A percentile compares a stretch with the other conserved stretches of the same genome.
Conservation (phyloP, 257 asterid genomes). For the Penstemon eatonii region DNA sequence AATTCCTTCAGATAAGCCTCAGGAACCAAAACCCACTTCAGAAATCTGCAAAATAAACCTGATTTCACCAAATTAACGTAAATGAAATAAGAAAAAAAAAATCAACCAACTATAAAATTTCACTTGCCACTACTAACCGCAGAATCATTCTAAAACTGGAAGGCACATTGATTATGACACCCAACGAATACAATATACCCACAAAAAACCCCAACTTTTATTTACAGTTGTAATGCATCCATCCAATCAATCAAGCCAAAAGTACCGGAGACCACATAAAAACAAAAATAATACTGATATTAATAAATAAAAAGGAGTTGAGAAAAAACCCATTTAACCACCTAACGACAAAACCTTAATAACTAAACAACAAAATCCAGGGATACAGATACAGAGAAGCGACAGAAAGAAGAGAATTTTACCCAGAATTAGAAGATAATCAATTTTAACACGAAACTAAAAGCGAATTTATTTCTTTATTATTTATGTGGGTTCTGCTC, state of each 20-base stretch:
- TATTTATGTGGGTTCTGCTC: neutral
- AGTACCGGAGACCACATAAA: constrained; percentile 24
- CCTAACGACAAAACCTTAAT: constrained; percentile 19
- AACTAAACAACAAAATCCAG: constrained; percentile 14
- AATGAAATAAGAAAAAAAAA: constrained; percentile 3
- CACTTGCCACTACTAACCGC: neutral
- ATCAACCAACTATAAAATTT: constrained; percentile 35
- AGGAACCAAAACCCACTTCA: constrained; percentile 25
- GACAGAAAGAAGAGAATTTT: constrained; percentile 3
- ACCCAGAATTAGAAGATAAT: constrained; percentile 11
- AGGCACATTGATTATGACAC: constrained; percentile 23
- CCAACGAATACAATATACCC: constrained; percentile 26
- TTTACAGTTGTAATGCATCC: constrained; percentile 28
- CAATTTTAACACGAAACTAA: neutral
- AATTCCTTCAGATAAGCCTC: constrained; percentile 25
- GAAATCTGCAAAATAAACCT: constrained; percentile 35
- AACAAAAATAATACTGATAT: neutral
- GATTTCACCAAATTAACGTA: constrained; percentile 4
- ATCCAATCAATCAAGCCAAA: constrained; percentile 13
- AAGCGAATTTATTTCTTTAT: constrained; percentile 4
- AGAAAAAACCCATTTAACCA: constrained; percentile 21
- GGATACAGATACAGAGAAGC: neutral
- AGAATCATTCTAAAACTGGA: constrained; percentile 21
- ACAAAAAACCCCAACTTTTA: constrained; percentile 24
- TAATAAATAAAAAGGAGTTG: neutral